A percentile compares a stretch with the other conserved stretches of the same genome.
Conservation (phyloP, 352 stramenopile species). For the Phytophthora macrochlamydospora region DNA sequence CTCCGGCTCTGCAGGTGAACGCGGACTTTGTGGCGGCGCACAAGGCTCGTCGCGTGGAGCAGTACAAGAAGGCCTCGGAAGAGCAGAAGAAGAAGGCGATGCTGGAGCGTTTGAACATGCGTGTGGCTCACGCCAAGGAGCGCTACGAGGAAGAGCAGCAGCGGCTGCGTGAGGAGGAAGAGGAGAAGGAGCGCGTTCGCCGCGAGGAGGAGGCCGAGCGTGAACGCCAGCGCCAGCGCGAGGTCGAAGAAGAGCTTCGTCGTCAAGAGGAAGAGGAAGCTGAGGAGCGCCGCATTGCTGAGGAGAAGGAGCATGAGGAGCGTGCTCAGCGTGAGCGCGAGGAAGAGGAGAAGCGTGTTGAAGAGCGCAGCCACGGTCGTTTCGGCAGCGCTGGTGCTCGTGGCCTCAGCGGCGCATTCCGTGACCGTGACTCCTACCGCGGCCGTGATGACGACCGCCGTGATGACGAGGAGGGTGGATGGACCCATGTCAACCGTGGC, state of each 20-base stretch:
- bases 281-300: constrained; percentile 39
- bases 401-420: constrained; percentile 20
- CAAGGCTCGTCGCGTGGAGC: constrained; percentile 72
- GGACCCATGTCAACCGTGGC: constrained; percentile 62
- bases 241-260: constrained; percentile 69
- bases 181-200: constrained; percentile 62
- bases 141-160: constrained; percentile 78
- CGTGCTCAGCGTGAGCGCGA: constrained; percentile 30
- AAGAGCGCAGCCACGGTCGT: constrained; percentile 33
- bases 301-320: constrained; percentile 54
- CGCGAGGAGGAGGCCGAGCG: constrained; percentile 67
- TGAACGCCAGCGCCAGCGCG: constrained; percentile 58
- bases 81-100: constrained; percentile 88
- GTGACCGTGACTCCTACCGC: constrained; percentile 20
- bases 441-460: constrained; percentile 31
- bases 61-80: constrained; percentile 87
- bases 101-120: constrained; percentile 66
- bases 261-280: constrained; percentile 71
- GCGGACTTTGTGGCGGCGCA: constrained; percentile 80
- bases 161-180: constrained; percentile 57
- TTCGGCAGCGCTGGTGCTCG: constrained; percentile 38
- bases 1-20: constrained; percentile 74
- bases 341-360: constrained; percentile 49
- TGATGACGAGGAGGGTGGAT: constrained; percentile 53
- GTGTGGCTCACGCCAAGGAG: constrained; percentile 67